A percentile compares a stretch with the other conserved stretches of the same genome.
These are phyloP conservation scores for Ceratocystis colombiana DNA, from an alignment of 2,329 filamentous ascomycete species.

Conservation along the genomic window DNA sequence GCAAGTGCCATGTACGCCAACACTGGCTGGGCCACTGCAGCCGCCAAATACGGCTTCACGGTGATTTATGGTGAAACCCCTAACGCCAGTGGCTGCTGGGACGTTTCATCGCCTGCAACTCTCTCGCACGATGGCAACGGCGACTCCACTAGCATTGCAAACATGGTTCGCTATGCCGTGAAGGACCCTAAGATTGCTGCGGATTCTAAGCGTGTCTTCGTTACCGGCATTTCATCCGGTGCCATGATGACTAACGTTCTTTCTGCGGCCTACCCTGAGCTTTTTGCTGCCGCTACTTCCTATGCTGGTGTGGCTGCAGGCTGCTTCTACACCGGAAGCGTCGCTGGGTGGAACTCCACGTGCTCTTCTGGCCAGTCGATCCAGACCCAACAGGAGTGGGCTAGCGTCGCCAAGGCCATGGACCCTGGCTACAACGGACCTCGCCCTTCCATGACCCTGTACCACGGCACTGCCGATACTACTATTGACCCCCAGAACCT, in stretches of 20 bases:
- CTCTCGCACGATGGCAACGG: slow-evolving; percentile 48
- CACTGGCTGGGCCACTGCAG: slow-evolving; percentile 40
- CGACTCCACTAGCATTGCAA: slow-evolving; percentile 46
- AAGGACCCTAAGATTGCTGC: slow-evolving; percentile 43
- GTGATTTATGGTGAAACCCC: slow-evolving; percentile 48
- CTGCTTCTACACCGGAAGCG: slow-evolving; percentile 41
- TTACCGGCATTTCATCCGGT: slow-evolving; percentile 42
- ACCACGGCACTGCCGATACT: slow-evolving; percentile 45
- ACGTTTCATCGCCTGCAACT: slow-evolving; percentile 42
- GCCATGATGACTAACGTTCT: slow-evolving; percentile 42
- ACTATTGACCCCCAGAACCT: slow-evolving; percentile 46
- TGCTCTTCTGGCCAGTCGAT: slow-evolving; percentile 44
- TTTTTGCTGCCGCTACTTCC: slow-evolving; percentile 43
- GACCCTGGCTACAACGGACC: slow-evolving; percentile 42
- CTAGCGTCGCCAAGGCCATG: slow-evolving; percentile 37
- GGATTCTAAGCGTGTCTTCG: slow-evolving; percentile 39
- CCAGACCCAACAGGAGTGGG: slow-evolving; percentile 36
- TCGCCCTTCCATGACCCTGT: slow-evolving; percentile 49
- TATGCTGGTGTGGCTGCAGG: slow-evolving; percentile 47
- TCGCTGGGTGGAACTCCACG: slow-evolving; percentile 44
- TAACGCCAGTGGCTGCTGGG: slow-evolving; percentile 47
- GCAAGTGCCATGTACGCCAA: slow-evolving; percentile 40
- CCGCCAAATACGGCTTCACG: slow-evolving; percentile 37
- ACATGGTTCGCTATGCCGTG: slow-evolving; percentile 50
- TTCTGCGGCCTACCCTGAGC: slow-evolving; percentile 44